These are phyloP conservation scores for Babesia gibsoni DNA, from an alignment of 169 alveolate species.

Conservation along the genomic window DNA sequence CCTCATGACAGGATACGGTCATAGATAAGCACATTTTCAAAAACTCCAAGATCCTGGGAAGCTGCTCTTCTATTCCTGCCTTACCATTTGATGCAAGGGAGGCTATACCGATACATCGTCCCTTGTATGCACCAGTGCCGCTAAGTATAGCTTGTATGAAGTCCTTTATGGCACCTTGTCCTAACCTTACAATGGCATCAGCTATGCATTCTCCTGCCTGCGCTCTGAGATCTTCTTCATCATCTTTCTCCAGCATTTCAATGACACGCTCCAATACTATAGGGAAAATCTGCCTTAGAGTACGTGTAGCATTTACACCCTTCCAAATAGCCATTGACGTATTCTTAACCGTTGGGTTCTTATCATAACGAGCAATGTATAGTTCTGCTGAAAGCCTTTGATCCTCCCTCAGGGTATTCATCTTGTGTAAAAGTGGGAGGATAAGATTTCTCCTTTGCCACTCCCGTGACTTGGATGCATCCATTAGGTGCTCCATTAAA, in stretches of 20 bases:
- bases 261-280: slow-evolving; percentile 17
- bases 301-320: slow-evolving; percentile 27
- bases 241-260: slow-evolving; percentile 36
- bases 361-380: slow-evolving; percentile 22
- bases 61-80: slow-evolving; percentile 20
- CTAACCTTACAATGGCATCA: slow-evolving; percentile 27
- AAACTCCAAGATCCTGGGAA: slow-evolving; percentile 11
- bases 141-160: slow-evolving; percentile 20
- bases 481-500: slow-evolving; percentile 1
- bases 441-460: slow-evolving; percentile 33
- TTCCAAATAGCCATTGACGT: slow-evolving; percentile 49
- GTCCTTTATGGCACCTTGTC: slow-evolving; percentile 12
- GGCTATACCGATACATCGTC: slow-evolving; percentile 35
- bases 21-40: slow-evolving; percentile 12
- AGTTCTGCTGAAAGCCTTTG: slow-evolving; percentile 6
- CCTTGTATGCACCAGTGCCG: slow-evolving; percentile 24
- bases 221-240: slow-evolving; percentile 8
- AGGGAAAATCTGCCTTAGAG: slow-evolving; percentile 36
- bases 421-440: slow-evolving; percentile 9
- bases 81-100: slow-evolving; percentile 35
- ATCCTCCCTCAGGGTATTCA: slow-evolving; percentile 19
- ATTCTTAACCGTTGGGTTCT: slow-evolving; percentile 17
- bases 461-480: slow-evolving; percentile 7
- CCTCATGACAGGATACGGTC: slow-evolving; percentile 20
- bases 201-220: slow-evolving; percentile 50